Percentiles rank a stretch among this genome's conserved stretches.
Conservation (phyloP, 2,329 filamentous ascomycete species). For the Penicillium sp. region DNA sequence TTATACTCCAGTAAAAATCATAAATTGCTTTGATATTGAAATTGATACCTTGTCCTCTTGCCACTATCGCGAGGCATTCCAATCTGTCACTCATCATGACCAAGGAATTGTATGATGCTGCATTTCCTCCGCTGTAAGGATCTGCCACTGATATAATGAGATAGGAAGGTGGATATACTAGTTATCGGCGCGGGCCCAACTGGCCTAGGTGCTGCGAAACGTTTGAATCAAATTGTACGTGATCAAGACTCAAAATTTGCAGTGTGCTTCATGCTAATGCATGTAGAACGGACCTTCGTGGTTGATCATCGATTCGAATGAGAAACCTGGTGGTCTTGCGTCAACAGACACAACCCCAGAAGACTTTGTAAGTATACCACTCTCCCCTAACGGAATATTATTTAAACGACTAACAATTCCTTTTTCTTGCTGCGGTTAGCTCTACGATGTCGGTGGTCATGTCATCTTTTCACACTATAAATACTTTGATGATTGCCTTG, state of each 20-base stretch:
- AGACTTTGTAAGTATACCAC: slow-evolving; percentile 96
- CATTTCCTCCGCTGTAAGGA: no score
- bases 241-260: no score
- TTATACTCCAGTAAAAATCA: no score
- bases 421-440: slow-evolving; percentile 56
- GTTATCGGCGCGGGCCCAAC: slow-evolving; percentile 98
- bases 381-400: no score
- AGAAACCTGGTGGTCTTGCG: slow-evolving; percentile 92
- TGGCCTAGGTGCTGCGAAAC: slow-evolving; percentile 96
- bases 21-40: no score
- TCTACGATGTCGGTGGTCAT: slow-evolving; percentile 98
- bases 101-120: no score
- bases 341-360: slow-evolving; percentile 94
- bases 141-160: no score
- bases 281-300: slow-evolving; percentile 85
- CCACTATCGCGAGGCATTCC: no score
- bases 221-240: slow-evolving; percentile 91
- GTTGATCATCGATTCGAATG: slow-evolving; percentile 91
- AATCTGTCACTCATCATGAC: no score
- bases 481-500: slow-evolving; percentile 99
- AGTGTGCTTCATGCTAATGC: slow-evolving; percentile 25
- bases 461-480: slow-evolving; percentile 99
- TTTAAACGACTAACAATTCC: no score
- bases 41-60: no score
- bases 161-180: slow-evolving; percentile 97